Evolutionary conservation across 2,329 filamentous ascomycete species (phyloP).

Genomic region (Passalora sequoiae): DNA sequence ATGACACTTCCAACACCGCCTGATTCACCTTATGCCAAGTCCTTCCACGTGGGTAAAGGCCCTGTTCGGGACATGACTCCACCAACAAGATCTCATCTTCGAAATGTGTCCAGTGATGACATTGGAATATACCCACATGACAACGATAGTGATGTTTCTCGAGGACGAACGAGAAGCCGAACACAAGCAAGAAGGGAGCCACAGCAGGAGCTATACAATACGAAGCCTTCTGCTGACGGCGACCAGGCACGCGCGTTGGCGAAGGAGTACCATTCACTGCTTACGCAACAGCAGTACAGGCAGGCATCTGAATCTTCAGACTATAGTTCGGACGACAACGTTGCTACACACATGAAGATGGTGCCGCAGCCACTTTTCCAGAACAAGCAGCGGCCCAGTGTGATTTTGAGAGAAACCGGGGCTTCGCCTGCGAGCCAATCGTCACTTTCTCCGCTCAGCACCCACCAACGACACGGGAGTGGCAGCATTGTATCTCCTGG

Average conservation of each 20-base stretch:
- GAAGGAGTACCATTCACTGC: conserved; percentile 26
- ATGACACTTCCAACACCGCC: neutral
- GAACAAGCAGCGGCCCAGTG: conserved; percentile 14
- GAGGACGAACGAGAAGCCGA: conserved; percentile 14
- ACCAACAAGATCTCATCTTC: neutral
- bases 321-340: conserved; percentile 21
- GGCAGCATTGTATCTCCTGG: conserved; percentile 6
- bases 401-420: neutral
- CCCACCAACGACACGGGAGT: neutral
- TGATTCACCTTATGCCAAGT: neutral
- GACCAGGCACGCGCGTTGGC: conserved; percentile 1
- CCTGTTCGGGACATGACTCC: conserved; percentile 17
- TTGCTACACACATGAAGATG: conserved; percentile 30
- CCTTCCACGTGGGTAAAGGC: conserved; percentile 17
- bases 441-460: conserved; percentile 4
- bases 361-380: conserved; percentile 31
- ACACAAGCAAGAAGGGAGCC: neutral
- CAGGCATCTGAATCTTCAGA: conserved; percentile 9
- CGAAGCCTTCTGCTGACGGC: neutral
- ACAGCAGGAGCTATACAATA: neutral
- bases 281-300: conserved; percentile 19
- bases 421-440: neutral
- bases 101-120: conserved; percentile 8
- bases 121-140: neutral
- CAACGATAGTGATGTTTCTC: conserved; percentile 11